Evolutionary conservation across 2,329 filamentous ascomycete genomes (phyloP).

Genomic region (Huntiella omanensis): DNA sequence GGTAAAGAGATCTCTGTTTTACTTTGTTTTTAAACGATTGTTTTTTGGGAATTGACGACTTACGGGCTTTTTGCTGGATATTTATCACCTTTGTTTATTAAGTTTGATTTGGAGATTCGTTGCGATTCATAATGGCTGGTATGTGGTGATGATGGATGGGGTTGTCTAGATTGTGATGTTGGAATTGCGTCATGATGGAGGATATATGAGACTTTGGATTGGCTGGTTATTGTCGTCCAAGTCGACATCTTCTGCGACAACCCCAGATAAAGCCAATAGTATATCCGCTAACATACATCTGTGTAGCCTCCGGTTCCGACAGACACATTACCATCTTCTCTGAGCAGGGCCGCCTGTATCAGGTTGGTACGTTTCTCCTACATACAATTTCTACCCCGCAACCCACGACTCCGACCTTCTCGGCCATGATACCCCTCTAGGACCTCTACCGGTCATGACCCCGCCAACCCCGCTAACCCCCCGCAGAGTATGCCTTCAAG

Average conservation of each 20-base stretch:
- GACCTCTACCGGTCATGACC: neutral
- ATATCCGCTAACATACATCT: conserved; percentile 14
- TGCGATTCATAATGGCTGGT: conserved; percentile 9
- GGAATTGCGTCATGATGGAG: no score
- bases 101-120: neutral
- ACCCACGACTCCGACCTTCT: neutral
- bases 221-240: no score
- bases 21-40: neutral
- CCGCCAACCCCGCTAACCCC: neutral
- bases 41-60: neutral
- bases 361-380: conserved; percentile 68
- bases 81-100: neutral
- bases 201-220: no score
- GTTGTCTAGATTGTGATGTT: neutral
- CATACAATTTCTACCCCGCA: no score
- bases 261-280: no score
- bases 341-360: conserved; percentile 92
- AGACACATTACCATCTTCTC: conserved; percentile 99
- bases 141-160: neutral
- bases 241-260: no score
- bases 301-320: conserved; percentile 54
- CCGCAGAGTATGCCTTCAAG: conserved; percentile 97
- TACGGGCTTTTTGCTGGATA: neutral
- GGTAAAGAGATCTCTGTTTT: no score
- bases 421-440: neutral